Percentiles rank a stretch among this genome's conserved stretches.
phyloP scores from a whole-genome alignment of 768 basidiomycete species.

The Thelephora ganbajun region DNA sequence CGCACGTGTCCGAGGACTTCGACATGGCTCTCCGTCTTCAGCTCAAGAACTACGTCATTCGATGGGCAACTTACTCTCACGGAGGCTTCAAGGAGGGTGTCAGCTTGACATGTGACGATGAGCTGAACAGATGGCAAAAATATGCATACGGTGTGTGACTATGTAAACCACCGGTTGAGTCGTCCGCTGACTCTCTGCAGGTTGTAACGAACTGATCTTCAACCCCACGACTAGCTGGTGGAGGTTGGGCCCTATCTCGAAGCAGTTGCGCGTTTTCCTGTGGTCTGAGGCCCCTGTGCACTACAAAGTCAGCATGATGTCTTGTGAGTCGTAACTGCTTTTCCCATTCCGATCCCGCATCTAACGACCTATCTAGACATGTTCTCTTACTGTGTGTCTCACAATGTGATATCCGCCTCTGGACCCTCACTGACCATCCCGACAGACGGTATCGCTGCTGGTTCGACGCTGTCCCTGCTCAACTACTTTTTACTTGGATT shows the following conservation, averaged over 20 bases:
- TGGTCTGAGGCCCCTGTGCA: conserved; percentile 71
- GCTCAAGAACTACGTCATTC: conserved; percentile 57
- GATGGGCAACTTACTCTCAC: conserved; percentile 77
- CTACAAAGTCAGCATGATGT: conserved; percentile 72
- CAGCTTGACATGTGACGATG: conserved; percentile 78
- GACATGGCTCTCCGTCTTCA: conserved; percentile 64
- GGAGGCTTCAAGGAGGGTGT: conserved; percentile 89
- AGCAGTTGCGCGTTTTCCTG: conserved; percentile 61
- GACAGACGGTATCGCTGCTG: conserved; percentile 46
- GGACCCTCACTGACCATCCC: not conserved
- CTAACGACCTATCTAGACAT: conserved; percentile 17
- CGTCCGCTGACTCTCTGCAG: conserved; percentile 15
- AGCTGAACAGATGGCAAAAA: conserved; percentile 88
- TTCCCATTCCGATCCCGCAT: not conserved
- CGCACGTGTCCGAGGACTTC: conserved; percentile 74
- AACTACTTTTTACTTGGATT: conserved; percentile 58
- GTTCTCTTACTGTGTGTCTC: conserved; percentile 28
- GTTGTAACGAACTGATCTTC: conserved; percentile 72
- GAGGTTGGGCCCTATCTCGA: conserved; percentile 68
- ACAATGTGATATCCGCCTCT: too few relatives aligned
- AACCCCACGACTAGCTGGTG: conserved; percentile 73
- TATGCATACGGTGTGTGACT: conserved; percentile 50
- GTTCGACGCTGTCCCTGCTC: conserved; percentile 44
- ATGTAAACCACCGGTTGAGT: not conserved
- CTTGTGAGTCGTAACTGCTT: conserved; percentile 30